A percentile compares a stretch with the other conserved stretches of the same genome.
These are phyloP conservation scores for Neofusicoccum laricinum DNA, from an alignment of 2,329 filamentous ascomycete genomes.

Conservation along the genomic window DNA sequence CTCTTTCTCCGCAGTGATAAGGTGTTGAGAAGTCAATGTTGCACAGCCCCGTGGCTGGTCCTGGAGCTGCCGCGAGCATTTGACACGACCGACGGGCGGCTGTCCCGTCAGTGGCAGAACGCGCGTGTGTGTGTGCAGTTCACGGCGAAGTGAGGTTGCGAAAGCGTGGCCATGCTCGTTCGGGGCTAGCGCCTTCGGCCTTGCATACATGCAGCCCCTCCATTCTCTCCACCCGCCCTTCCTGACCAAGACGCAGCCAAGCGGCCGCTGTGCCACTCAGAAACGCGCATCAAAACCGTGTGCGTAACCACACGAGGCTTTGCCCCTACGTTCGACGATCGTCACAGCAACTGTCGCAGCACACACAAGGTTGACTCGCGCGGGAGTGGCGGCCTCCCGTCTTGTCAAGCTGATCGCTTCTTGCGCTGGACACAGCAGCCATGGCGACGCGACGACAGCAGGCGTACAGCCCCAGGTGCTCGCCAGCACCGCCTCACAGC, in stretches of 20 bases:
- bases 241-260: background rate
- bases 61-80: too few species aligned
- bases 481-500: background rate
- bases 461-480: too few species aligned
- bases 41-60: too few species aligned
- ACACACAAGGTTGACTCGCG: background rate
- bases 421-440: background rate
- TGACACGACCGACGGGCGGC: too few species aligned
- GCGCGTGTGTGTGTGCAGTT: too few species aligned
- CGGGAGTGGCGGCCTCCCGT: background rate
- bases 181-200: background rate
- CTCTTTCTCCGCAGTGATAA: too few species aligned
- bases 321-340: background rate
- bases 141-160: background rate
- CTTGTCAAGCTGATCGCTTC: background rate
- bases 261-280: background rate
- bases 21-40: too few species aligned
- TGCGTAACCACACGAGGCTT: background rate
- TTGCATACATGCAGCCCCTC: background rate
- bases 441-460: background rate
- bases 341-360: background rate
- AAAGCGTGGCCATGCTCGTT: background rate
- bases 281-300: background rate
- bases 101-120: too few species aligned
- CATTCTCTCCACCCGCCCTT: slow-evolving; percentile 2